Conservation (phyloP, 73 alveolate species). For the Diophrys sp. region DNA sequence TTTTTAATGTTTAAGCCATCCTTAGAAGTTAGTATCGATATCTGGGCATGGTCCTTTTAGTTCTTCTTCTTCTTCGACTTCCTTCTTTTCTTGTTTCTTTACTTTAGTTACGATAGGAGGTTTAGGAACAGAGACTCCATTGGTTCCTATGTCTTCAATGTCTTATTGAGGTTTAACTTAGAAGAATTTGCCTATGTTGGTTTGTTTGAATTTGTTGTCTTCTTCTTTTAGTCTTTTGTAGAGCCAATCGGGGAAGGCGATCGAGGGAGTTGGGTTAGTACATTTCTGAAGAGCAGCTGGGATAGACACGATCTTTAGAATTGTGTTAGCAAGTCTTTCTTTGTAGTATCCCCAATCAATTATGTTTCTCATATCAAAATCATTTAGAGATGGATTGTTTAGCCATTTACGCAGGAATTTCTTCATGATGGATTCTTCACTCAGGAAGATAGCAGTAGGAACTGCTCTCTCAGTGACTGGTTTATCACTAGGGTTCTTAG, state of each 20-base stretch:
- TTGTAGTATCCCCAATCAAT: conserved; percentile 99
- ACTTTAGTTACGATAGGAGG: background rate
- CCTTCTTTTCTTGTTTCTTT: conserved; percentile 50
- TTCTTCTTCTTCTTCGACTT: conserved; percentile 46
- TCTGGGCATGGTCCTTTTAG: conserved; percentile 61
- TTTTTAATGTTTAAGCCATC: conserved; percentile 83
- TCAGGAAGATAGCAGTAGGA: conserved; percentile 94
- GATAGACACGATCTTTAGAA: conserved; percentile 57
- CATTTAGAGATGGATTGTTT: conserved; percentile 82
- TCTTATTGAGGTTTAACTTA: conserved; percentile 21
- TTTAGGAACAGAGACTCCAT: conserved; percentile 35
- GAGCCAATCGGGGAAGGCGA: conserved; percentile 79
- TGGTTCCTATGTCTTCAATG: conserved; percentile 67
- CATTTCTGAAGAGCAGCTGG: conserved; percentile 83
- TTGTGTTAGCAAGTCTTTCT: conserved; percentile 88
- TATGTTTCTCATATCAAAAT: conserved; percentile 92
- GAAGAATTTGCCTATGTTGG: background rate
- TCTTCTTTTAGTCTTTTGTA: conserved; percentile 68
- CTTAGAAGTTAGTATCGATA: conserved; percentile 71
- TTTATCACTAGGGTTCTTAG: conserved; percentile 95
- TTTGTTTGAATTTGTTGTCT: conserved; percentile 66
- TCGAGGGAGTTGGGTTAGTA: conserved; percentile 72
- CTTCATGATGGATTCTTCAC: conserved; percentile 86
- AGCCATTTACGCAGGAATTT: conserved; percentile 95
- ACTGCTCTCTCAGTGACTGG: conserved; percentile 98